Evolutionary conservation across 2,329 filamentous ascomycete species (phyloP).

Genomic region (Nothomitra cinnamomea): DNA sequence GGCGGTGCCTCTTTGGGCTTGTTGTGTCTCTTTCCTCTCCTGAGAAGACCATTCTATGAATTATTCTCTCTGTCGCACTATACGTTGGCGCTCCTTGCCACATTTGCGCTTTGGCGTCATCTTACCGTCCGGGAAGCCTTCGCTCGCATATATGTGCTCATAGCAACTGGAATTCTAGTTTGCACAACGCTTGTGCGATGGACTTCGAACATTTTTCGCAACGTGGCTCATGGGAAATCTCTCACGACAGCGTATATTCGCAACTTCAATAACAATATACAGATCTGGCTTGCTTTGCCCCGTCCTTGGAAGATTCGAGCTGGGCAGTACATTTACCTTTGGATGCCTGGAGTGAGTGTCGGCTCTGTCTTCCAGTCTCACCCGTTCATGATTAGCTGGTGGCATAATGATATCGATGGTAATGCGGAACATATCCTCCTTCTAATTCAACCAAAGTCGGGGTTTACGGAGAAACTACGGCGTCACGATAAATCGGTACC

Average conservation of each 20-base stretch:
- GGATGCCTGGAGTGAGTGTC: constrained; percentile 11
- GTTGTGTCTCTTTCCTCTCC: constrained; percentile 7
- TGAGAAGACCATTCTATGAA: constrained; percentile 10
- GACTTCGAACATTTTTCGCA: neutral
- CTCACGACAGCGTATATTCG: neutral
- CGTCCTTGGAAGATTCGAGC: constrained; percentile 12
- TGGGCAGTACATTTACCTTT: constrained; percentile 13
- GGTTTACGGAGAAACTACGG: constrained; percentile 17
- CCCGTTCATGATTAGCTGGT: constrained; percentile 17
- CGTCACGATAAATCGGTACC: constrained; percentile 7
- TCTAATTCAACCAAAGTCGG: constrained; percentile 16
- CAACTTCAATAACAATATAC: neutral
- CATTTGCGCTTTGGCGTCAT: constrained; percentile 5
- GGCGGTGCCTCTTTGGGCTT: constrained; percentile 4
- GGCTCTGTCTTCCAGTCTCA: constrained; percentile 16
- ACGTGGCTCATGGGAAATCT: neutral
- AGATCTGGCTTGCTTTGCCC: constrained; percentile 8
- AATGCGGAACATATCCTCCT: constrained; percentile 15
- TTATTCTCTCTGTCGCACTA: constrained; percentile 1
- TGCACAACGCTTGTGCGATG: neutral
- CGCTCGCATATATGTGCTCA: neutral
- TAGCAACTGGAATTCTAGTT: neutral
- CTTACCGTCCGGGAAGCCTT: neutral
- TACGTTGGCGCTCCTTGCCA: constrained; percentile 4
- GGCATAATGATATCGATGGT: constrained; percentile 12